These are phyloP conservation scores for Knufia petricola DNA, from an alignment of 2,329 filamentous ascomycete species.

Conservation along the genomic window DNA sequence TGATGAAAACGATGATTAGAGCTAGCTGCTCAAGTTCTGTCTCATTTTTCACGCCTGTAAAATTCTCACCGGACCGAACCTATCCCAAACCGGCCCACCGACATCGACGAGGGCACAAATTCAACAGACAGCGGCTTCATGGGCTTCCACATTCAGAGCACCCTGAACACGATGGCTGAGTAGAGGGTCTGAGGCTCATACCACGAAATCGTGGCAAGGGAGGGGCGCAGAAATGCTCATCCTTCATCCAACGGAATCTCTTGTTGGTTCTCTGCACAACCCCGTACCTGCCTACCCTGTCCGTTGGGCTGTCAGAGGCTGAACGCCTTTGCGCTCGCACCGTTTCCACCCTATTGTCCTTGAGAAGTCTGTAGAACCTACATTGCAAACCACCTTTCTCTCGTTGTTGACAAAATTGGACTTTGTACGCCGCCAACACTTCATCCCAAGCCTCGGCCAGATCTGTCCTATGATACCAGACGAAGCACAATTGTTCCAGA, in stretches of 20 bases:
- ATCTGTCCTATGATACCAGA: constrained; percentile 42
- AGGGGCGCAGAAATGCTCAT: constrained; percentile 1
- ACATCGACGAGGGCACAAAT: background rate
- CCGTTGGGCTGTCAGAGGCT: constrained; percentile 9
- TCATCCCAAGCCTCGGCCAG: constrained; percentile 38
- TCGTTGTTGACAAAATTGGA: constrained; percentile 32
- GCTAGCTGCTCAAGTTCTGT: background rate
- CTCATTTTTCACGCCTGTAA: background rate
- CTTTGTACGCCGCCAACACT: constrained; percentile 35
- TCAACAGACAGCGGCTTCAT: background rate
- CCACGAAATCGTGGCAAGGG: background rate
- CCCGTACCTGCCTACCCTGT: constrained; percentile 29
- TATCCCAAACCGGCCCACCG: background rate
- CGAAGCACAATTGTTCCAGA: constrained; percentile 40
- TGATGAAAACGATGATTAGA: constrained; percentile 27
- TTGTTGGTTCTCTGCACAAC: constrained; percentile 32
- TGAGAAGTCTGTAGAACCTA: constrained; percentile 42
- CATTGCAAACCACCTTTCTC: constrained; percentile 40
- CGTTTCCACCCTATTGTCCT: constrained; percentile 36
- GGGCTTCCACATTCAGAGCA: background rate
- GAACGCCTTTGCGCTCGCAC: constrained; percentile 32
- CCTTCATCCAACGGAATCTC: constrained; percentile 36
- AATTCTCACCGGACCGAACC: background rate
- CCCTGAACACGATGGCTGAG: background rate
- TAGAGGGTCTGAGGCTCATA: background rate